Evolutionary conservation across 129 eudicot species (phyloP).

Genomic region (Erigeron canadensis): DNA sequence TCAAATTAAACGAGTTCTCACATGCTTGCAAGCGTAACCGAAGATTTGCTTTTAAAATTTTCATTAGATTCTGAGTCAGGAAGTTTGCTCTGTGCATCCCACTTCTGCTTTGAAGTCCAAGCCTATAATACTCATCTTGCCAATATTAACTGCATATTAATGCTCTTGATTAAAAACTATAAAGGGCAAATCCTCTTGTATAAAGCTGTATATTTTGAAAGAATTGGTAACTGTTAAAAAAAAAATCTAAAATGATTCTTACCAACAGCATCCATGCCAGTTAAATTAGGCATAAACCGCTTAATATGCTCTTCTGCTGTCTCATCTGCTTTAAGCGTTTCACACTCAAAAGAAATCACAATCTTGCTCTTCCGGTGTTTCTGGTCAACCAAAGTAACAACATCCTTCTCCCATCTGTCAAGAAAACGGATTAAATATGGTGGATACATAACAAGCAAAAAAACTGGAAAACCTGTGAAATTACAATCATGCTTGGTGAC

Average conservation of each 20-base stretch:
- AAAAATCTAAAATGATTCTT: constrained; percentile 13
- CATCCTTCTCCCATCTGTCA: constrained; percentile 84
- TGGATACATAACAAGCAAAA: not conserved
- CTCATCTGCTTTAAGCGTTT: constrained; percentile 84
- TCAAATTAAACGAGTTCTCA: not conserved
- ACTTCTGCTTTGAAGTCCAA: constrained; percentile 58
- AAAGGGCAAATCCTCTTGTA: constrained; percentile 2
- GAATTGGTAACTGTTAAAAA: not conserved
- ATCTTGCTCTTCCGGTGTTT: constrained; percentile 58
- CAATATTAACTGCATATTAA: constrained; percentile 69
- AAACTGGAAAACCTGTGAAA: not conserved
- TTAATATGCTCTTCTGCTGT: constrained; percentile 93
- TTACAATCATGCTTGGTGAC: too few relatives aligned
- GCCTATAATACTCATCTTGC: constrained; percentile 75
- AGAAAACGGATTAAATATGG: too few relatives aligned
- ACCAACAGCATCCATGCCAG: constrained; percentile 97
- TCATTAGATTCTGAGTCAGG: constrained; percentile 1
- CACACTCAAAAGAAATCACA: constrained; percentile 74
- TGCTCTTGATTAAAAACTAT: constrained; percentile 7
- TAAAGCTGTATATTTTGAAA: not conserved
- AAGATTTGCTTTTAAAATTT: not conserved
- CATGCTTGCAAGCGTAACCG: not conserved
- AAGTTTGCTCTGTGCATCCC: constrained; percentile 37
- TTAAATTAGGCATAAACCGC: constrained; percentile 83
- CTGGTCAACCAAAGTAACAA: constrained; percentile 60